Percentiles rank a stretch among this genome's conserved stretches.
Evolutionary conservation across 495 filamentous ascomycete species (phyloP).

Genomic region (Halenospora varia): DNA sequence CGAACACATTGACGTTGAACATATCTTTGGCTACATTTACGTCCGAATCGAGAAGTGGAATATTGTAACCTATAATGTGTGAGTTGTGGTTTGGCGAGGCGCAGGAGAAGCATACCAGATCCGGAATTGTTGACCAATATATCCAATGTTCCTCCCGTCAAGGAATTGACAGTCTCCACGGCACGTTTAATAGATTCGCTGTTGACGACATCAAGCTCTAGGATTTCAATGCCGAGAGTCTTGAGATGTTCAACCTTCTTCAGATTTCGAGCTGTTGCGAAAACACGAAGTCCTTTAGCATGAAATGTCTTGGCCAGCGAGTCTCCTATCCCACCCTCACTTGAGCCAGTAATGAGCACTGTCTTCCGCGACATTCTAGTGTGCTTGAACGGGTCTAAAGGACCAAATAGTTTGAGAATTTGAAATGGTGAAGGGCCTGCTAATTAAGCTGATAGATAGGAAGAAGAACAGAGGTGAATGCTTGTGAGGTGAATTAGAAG

Average conservation of each 20-base stretch:
- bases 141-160: constrained; percentile 37
- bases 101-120: constrained; percentile 21
- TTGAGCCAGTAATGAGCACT: constrained; percentile 36
- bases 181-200: constrained; percentile 34
- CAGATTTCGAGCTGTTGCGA: constrained; percentile 40
- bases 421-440: no score
- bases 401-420: no score
- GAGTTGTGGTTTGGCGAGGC: not conserved
- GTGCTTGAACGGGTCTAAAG: no score
- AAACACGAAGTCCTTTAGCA: constrained; percentile 34
- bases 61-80: constrained; percentile 22
- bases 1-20: constrained; percentile 54
- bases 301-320: constrained; percentile 31
- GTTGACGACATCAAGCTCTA: constrained; percentile 46
- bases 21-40: constrained; percentile 38
- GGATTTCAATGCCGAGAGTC: constrained; percentile 37
- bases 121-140: constrained; percentile 57
- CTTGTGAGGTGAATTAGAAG: no score
- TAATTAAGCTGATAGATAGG: no score
- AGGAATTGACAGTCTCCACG: constrained; percentile 17
- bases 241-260: constrained; percentile 35
- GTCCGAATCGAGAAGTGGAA: constrained; percentile 44
- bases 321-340: constrained; percentile 41
- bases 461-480: no score
- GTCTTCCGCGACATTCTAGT: no score